Conservation (phyloP, 2,329 filamentous ascomycete genomes). For the Thelonectria olida region DNA sequence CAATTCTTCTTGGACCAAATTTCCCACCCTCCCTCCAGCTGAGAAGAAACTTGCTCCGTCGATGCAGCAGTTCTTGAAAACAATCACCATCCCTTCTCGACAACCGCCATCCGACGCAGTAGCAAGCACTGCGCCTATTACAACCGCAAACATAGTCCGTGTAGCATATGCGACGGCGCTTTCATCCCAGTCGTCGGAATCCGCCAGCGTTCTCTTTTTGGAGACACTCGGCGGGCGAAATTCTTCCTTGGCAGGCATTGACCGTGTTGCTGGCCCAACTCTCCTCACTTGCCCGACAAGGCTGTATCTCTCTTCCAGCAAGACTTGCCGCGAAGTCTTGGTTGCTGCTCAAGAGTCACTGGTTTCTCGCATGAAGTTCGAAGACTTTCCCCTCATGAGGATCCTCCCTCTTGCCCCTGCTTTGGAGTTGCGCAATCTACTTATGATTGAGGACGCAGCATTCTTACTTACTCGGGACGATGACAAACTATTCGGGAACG, state of each 20-base stretch:
- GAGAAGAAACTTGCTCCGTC: neutral
- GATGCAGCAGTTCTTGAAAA: neutral
- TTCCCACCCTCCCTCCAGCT: neutral
- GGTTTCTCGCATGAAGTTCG: neutral
- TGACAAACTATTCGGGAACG: neutral
- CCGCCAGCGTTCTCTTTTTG: neutral
- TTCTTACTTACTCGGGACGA: neutral
- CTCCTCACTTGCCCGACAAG: neutral
- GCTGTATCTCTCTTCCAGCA: neutral
- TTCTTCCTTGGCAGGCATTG: neutral
- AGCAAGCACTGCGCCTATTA: neutral
- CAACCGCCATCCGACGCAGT: too few species aligned
- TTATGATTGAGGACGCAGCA: neutral
- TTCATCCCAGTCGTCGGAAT: neutral
- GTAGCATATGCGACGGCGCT: neutral
- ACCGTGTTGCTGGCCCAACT: neutral
- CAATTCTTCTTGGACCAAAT: neutral
- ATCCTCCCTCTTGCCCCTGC: neutral
- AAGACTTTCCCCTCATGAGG: neutral
- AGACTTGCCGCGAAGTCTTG: neutral
- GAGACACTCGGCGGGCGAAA: neutral
- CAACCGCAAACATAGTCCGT: neutral
- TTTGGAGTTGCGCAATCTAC: neutral
- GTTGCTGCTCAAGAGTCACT: neutral
- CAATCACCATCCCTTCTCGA: neutral